phyloP scores from a whole-genome alignment of 306 rosid genomes.

The Crotalaria pallida region DNA sequence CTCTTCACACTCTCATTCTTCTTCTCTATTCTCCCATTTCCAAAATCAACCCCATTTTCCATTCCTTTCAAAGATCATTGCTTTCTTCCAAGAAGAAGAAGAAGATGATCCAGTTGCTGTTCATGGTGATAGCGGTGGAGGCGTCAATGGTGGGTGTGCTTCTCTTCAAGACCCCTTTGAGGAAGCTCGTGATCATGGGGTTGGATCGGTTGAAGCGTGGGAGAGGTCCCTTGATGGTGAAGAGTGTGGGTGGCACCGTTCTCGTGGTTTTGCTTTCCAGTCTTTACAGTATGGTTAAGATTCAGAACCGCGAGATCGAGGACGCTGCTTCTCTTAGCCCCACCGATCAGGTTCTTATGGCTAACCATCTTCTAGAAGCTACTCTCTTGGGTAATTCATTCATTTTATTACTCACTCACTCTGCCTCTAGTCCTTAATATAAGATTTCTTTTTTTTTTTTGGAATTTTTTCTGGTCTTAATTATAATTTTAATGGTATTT shows the following conservation, averaged over 20 bases:
- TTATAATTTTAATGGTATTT: too few relatives aligned
- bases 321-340: constrained; percentile 51
- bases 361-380: constrained; percentile 74
- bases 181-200: constrained; percentile 65
- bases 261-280: constrained; percentile 43
- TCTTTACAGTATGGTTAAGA: constrained; percentile 47
- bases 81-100: too few relatives aligned
- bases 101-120: constrained; percentile 66
- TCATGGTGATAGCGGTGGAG: constrained; percentile 56
- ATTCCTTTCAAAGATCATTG: constrained; percentile 14
- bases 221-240: constrained; percentile 75
- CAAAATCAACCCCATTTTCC: not conserved
- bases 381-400: constrained; percentile 80
- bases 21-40: not conserved
- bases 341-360: constrained; percentile 96
- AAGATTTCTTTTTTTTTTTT: too few relatives aligned
- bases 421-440: too few relatives aligned
- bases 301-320: constrained; percentile 61
- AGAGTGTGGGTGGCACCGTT: constrained; percentile 64
- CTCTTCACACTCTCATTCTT: not conserved
- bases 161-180: constrained; percentile 75
- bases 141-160: constrained; percentile 44
- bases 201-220: constrained; percentile 84
- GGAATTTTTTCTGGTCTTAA: too few relatives aligned
- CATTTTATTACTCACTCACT: not conserved